phyloP scores from a whole-genome alignment of 2,329 filamentous ascomycete species.

The Ceratocystis harringtonii region DNA sequence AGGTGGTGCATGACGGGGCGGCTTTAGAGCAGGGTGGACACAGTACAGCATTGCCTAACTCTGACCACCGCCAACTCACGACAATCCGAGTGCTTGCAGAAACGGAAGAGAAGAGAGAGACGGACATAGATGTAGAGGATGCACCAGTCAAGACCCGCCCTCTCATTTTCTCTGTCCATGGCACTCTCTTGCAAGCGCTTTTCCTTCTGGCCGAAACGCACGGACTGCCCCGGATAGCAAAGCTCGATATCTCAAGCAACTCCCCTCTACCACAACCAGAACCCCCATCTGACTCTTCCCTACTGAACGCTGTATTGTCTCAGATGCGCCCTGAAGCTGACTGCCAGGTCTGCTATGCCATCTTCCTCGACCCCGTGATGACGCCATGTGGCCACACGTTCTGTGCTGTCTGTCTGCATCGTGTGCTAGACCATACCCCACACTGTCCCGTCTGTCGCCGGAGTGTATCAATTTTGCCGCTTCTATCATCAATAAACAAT shows the following conservation, averaged over 20 bases:
- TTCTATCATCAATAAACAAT: constrained; percentile 28
- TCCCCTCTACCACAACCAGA: background rate
- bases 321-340: constrained; percentile 57
- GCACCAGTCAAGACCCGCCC: background rate
- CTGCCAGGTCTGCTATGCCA: constrained; percentile 73
- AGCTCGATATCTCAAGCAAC: constrained; percentile 1
- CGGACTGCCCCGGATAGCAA: background rate
- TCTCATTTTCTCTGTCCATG: background rate
- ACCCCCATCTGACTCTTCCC: background rate
- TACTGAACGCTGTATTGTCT: constrained; percentile 43
- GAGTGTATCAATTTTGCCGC: constrained; percentile 36
- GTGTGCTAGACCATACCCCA: constrained; percentile 60
- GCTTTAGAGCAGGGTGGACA: background rate
- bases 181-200: constrained; percentile 4
- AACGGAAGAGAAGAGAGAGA: background rate
- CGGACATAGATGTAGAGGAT: background rate
- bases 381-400: constrained; percentile 82
- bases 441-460: constrained; percentile 71
- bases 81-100: background rate
- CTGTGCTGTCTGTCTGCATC: constrained; percentile 63
- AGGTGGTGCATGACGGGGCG: constrained; percentile 15
- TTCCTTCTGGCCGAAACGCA: constrained; percentile 6
- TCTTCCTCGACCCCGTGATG: constrained; percentile 70
- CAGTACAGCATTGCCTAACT: background rate
- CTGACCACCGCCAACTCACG: background rate